Evolutionary conservation across 306 rosid species (phyloP), one percentile per base, ranked within the genome.

Genomic region (Parietaria judaica): DNA sequence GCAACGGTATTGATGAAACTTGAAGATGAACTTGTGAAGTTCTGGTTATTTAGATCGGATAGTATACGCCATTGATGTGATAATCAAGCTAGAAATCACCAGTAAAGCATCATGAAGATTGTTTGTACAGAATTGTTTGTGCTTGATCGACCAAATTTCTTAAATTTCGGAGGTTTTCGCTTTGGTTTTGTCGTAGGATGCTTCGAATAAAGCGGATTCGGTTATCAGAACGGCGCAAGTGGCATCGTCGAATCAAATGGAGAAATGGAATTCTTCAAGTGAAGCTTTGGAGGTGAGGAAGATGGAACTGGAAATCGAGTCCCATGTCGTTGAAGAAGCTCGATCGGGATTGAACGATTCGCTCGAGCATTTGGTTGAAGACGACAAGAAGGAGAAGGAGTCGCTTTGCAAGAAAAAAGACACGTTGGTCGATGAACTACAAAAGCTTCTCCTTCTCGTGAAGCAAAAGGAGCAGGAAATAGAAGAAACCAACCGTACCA

Each of bases 231-330:
- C 74, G 50, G 90, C 94, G 54, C 80, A 81, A 58, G 67, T 49
- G 47, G 54, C 58, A 66, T 61, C 76, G 62, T 77, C 86, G 38
- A 63, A 72, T 63, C 80, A 81, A 74, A 72, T 78, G 73, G 78
- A 80, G 14, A 56, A 75, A 44, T 88, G 94, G 86, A 64, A 78
- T 57, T 77, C 72, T 11, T 80, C 84, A 47, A 80, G 85, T 36
- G 94, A 85, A 77, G 80, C 78, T 57, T 70, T 88, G 81, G 94
- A 83, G 68, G 70, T 72, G 59, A 85, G 78, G 81, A 88, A 68
- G 80, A 83, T 83, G 86, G 94, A 83, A 70, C 64, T 85, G 41
- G 90, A 88, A 76, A 81, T 88, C 64, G 90, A 88, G 71, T 83
- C 96, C 6, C 84, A 76, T 31, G 68, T 81, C 58, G 63, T 85